Evolutionary conservation across 306 rosid genomes (phyloP).

Genomic region (Vicia sativa): DNA sequence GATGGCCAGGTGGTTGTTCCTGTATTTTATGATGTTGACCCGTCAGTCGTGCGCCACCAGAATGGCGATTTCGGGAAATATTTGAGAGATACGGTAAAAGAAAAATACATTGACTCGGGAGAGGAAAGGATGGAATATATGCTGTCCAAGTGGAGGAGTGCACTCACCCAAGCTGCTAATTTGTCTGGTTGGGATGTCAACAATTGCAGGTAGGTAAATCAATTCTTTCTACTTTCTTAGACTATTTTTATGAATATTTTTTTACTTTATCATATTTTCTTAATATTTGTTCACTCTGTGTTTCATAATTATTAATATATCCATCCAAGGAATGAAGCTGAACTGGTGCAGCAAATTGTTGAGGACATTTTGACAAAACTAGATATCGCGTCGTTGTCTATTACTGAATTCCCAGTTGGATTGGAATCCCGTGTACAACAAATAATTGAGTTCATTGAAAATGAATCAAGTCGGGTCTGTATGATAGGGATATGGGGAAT

Average conservation of each 20-base stretch:
- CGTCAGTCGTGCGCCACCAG: not conserved
- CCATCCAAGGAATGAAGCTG: not conserved
- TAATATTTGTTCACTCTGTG: not conserved
- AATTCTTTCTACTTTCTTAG: not conserved
- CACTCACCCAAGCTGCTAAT: not conserved
- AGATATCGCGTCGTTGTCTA: not conserved
- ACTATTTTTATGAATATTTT: not conserved
- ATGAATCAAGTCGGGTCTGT: not conserved
- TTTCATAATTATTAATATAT: not conserved
- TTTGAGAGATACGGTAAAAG: not conserved
- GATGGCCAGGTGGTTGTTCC: not conserved
- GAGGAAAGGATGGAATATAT: too few species aligned
- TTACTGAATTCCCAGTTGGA: slow-evolving; percentile 22
- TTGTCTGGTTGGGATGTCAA: not conserved
- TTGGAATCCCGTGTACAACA: not conserved
- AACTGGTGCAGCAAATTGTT: not conserved
- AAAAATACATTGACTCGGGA: not conserved
- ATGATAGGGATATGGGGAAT: slow-evolving; percentile 35
- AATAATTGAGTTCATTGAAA: not conserved
- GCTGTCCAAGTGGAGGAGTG: not conserved
- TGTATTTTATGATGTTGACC: slow-evolving; percentile 1
- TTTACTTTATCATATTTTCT: not conserved
- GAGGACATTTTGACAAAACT: not conserved
- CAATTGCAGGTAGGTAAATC: not conserved
- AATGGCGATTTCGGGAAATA: not conserved